Percentiles rank a stretch among this genome's conserved stretches.
Conservation (phyloP, 1,284 basidiomycete species). For the Ganoderma meredithae region DNA sequence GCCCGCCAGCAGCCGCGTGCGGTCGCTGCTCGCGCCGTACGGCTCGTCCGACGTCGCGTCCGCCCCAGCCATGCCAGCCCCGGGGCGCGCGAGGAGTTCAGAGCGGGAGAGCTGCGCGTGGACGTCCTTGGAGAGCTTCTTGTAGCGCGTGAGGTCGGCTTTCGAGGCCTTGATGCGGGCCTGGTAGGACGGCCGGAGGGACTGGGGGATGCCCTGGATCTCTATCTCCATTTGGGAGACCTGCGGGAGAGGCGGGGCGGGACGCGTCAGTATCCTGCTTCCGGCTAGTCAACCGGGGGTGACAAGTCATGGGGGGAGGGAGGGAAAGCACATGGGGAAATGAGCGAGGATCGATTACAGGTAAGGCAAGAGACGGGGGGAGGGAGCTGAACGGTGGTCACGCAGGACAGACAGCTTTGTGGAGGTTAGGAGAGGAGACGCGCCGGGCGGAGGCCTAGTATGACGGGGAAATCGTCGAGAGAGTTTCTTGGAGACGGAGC, state of each 20-base stretch:
- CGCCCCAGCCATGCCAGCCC: conserved; percentile 36
- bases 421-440: no score
- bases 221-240: conserved; percentile 99
- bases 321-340: no score
- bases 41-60: conserved; percentile 80
- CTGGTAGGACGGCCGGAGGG: conserved; percentile 79
- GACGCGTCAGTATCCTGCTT: conserved; percentile 10
- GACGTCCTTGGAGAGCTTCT: conserved; percentile 78
- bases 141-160: conserved; percentile 74
- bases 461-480: neutral
- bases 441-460: neutral
- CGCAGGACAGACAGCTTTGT: no score
- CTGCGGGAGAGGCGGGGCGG: conserved; percentile 47
- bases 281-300: neutral
- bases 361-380: neutral
- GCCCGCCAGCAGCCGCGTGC: conserved; percentile 80
- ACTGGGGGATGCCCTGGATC: conserved; percentile 92
- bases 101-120: conserved; percentile 65
- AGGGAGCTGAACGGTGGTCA: neutral
- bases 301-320: neutral
- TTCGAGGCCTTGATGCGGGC: conserved; percentile 78
- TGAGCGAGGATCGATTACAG: neutral
- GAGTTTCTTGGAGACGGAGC: neutral
- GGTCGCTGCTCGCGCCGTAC: conserved; percentile 73
- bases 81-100: conserved; percentile 61